Evolutionary conservation across 208 protist genomes (phyloP).

Genomic region (Novymonas esmeraldas): DNA sequence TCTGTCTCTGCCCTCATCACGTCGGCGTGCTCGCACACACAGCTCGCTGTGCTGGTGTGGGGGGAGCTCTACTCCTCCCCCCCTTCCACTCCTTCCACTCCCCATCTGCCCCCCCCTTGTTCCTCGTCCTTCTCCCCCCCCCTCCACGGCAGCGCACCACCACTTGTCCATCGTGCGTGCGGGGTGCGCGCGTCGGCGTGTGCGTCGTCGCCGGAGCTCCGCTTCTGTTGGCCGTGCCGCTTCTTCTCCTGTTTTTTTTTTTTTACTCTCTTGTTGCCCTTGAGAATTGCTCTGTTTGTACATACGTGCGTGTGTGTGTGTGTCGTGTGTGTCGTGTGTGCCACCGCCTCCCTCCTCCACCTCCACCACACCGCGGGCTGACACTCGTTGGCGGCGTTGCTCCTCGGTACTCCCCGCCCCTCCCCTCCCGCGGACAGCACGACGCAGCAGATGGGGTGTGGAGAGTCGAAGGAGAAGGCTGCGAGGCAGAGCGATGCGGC

Average conservation of each 20-base stretch:
- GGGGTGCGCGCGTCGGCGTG: neutral
- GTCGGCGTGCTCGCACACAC: no score
- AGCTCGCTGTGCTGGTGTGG: neutral
- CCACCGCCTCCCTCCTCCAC: no score
- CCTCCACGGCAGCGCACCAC: no score
- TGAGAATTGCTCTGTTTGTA: neutral
- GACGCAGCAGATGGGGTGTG: conserved; percentile 5
- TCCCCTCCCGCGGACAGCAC: no score
- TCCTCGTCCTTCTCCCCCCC: neutral
- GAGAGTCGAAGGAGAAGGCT: conserved; percentile 8
- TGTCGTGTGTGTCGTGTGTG: neutral
- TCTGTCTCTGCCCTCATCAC: neutral
- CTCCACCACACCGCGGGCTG: no score
- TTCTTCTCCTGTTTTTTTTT: neutral
- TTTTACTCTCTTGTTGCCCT: neutral
- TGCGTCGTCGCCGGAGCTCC: neutral
- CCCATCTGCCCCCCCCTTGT: neutral
- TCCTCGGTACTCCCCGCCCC: no score
- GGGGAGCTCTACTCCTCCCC: neutral
- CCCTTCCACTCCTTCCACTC: neutral
- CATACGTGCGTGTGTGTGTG: neutral
- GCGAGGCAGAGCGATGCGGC: neutral
- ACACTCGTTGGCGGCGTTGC: no score
- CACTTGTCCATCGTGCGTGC: no score
- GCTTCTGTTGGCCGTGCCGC: neutral